A percentile compares a stretch with the other conserved stretches of the same genome.
Conservation (phyloP, 306 rosid genomes). For the Prunus mongolica region DNA sequence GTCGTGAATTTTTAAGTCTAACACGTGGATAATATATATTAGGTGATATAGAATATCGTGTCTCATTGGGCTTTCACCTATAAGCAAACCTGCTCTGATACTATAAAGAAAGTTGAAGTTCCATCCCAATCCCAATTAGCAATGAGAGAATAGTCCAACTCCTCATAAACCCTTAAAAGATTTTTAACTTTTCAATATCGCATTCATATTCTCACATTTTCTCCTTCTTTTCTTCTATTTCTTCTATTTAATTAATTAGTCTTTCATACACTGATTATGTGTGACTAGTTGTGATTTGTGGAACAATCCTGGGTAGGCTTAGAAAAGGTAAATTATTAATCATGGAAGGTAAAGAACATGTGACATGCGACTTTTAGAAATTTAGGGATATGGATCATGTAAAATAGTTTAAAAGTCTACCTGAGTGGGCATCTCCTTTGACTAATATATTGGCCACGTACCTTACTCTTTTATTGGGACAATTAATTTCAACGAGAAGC, state of each 20-base stretch:
- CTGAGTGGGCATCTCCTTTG: constrained; percentile 45
- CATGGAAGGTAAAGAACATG: constrained; percentile 40
- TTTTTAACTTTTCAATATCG: too few relatives aligned
- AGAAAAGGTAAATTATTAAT: neutral
- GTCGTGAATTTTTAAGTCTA: rapidly evolving
- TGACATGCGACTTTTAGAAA: constrained; percentile 26
- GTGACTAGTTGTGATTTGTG: constrained; percentile 22
- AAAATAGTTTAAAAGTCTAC: constrained; percentile 34
- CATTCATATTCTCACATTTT: too few relatives aligned
- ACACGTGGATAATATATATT: too few relatives aligned
- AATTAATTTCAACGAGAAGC: constrained; percentile 19
- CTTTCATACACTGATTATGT: constrained; percentile 19
- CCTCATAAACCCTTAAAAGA: too few relatives aligned
- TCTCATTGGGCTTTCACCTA: rapidly evolving
- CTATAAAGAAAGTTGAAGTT: too few relatives aligned
- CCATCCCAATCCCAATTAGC: too few relatives aligned
- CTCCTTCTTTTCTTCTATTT: neutral
- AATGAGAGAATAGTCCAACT: too few relatives aligned
- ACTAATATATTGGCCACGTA: constrained; percentile 16
- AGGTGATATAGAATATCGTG: too few relatives aligned
- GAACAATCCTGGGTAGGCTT: neutral
- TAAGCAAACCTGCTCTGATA: rapidly evolving
- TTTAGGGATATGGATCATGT: neutral
- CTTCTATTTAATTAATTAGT: neutral
- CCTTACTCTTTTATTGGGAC: neutral